Evolutionary conservation across 108 stramenopile genomes (phyloP).

Genomic region (Poteriospumella lacustris): DNA sequence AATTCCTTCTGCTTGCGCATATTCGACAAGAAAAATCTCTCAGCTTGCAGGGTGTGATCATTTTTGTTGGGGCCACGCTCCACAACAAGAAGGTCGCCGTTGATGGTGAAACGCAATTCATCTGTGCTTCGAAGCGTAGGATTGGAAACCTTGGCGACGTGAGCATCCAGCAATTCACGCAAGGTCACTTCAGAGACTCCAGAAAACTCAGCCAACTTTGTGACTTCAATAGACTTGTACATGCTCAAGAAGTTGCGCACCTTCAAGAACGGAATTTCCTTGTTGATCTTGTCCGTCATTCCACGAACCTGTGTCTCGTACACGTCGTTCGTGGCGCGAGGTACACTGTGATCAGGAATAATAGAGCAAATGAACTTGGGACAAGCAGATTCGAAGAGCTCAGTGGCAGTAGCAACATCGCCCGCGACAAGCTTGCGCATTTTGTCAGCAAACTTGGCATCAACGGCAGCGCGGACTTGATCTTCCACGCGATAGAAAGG

Average conservation of each 20-base stretch:
- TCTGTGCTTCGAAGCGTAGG: neutral
- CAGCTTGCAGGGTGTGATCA: neutral
- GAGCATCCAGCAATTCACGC: neutral
- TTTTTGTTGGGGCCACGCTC: neutral
- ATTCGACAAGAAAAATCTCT: slow-evolving; percentile 17
- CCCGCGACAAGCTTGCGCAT: neutral
- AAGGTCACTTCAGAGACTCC: neutral
- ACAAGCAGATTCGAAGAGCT: slow-evolving; percentile 22
- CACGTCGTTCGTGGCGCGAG: no score
- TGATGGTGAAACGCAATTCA: neutral
- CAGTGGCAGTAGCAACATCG: neutral
- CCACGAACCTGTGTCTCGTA: neutral
- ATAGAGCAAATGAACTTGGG: slow-evolving; percentile 19
- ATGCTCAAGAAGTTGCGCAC: neutral
- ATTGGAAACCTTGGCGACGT: neutral
- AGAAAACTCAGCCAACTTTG: slow-evolving; percentile 12
- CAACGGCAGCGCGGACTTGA: neutral
- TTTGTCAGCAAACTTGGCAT: slow-evolving; percentile 11
- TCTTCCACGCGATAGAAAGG: slow-evolving; percentile 4
- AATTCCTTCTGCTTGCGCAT: slow-evolving; percentile 4
- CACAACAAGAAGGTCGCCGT: neutral
- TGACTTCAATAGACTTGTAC: slow-evolving; percentile 5
- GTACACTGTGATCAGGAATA: slow-evolving; percentile 1
- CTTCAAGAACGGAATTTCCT: neutral
- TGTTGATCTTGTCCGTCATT: neutral